Evolutionary conservation across 2,329 filamentous ascomycete species (phyloP).

Genomic region (Allantophomopsis lycopodina): DNA sequence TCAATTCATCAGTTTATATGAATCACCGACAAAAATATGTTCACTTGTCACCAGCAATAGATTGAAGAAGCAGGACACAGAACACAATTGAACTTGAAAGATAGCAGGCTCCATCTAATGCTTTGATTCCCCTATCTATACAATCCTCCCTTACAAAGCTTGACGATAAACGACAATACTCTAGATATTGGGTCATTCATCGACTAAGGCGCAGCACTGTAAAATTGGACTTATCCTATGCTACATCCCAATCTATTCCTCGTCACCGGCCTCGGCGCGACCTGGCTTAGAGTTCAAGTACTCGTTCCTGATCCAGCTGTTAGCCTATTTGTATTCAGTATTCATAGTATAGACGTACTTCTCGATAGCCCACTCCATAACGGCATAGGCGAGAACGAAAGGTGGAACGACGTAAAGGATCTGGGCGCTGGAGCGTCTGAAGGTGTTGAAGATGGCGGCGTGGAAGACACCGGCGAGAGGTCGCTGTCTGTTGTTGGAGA

Average conservation of each 20-base stretch:
- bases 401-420: constrained; percentile 81
- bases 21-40: too few relatives aligned
- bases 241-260: constrained; percentile 17
- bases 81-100: too few relatives aligned
- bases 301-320: constrained; percentile 44
- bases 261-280: constrained; percentile 35
- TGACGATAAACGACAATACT: constrained; percentile 4
- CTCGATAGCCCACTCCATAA: constrained; percentile 84
- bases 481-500: constrained; percentile 81
- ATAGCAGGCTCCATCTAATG: too few relatives aligned
- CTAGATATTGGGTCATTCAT: background rate
- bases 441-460: constrained; percentile 90
- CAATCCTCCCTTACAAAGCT: constrained; percentile 4
- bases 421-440: constrained; percentile 74
- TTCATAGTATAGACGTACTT: constrained; percentile 43
- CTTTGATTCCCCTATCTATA: constrained; percentile 2
- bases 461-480: constrained; percentile 66
- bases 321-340: constrained; percentile 3
- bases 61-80: too few relatives aligned
- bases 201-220: constrained; percentile 12
- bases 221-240: constrained; percentile 8
- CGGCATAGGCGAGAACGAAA: constrained; percentile 62
- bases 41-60: too few relatives aligned
- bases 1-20: too few relatives aligned
- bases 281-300: constrained; percentile 72